Conservation (phyloP, 768 basidiomycete species). For the Pholiota conissans region DNA sequence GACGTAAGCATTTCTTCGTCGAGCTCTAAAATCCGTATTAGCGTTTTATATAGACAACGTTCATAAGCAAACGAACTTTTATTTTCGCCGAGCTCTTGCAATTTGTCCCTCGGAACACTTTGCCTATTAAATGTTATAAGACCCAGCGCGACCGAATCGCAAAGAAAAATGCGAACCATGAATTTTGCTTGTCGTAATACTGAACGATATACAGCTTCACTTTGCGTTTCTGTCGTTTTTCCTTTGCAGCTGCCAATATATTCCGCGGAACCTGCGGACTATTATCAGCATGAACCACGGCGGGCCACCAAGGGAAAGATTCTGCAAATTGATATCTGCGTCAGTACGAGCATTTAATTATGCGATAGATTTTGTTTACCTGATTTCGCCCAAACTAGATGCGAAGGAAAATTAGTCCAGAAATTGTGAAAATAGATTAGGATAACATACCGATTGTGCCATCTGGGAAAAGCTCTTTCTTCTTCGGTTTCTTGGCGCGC, state of each 20-base stretch:
- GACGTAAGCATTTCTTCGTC: conserved; percentile 61
- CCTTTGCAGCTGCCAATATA: conserved; percentile 28
- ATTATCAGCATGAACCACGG: conserved; percentile 67
- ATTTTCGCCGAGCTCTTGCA: conserved; percentile 72
- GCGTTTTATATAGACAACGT: not conserved
- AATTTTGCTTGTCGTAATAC: conserved; percentile 70
- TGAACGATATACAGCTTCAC: conserved; percentile 63
- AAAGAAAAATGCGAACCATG: conserved; percentile 48
- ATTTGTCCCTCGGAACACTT: conserved; percentile 53
- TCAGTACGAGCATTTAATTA: not conserved
- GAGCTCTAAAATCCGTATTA: conserved; percentile 43
- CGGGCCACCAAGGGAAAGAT: conserved; percentile 88
- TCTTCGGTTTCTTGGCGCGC: conserved; percentile 13
- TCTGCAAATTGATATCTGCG: conserved; percentile 34
- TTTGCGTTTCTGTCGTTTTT: conserved; percentile 35
- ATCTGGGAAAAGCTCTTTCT: conserved; percentile 22
- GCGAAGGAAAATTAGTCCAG: conserved; percentile 6
- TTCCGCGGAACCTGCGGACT: conserved; percentile 55
- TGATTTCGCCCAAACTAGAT: conserved; percentile 84
- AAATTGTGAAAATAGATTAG: not conserved
- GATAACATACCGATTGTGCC: conserved; percentile 64
- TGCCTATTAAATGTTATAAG: conserved; percentile 43
- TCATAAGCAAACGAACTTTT: conserved; percentile 44
- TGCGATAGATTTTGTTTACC: conserved; percentile 37
- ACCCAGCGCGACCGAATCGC: not conserved